phyloP scores from a whole-genome alignment of 1,139 yeast genomes.

The Debaryomycetaceae sp. region DNA sequence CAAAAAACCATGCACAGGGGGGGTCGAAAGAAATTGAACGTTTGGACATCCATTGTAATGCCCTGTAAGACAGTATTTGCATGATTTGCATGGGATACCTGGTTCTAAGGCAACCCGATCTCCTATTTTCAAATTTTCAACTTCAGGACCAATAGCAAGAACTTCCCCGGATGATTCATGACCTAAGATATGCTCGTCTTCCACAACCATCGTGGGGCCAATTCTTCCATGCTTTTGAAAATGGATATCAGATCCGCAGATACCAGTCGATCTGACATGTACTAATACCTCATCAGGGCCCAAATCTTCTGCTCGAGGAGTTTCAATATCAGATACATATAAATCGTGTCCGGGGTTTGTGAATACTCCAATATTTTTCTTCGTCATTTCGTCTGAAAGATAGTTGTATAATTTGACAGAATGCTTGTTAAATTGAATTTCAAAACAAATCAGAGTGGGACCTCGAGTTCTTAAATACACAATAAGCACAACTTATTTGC shows the following conservation, averaged over 20 bases:
- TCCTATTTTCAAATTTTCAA: slow-evolving; percentile 18
- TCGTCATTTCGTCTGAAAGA: too few species aligned
- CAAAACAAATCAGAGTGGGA: not conserved
- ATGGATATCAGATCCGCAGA: slow-evolving; percentile 30
- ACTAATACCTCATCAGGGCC: slow-evolving; percentile 16
- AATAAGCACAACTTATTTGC: not conserved
- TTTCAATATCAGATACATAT: slow-evolving; percentile 6
- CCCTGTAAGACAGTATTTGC: slow-evolving; percentile 25
- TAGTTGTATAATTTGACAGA: too few species aligned
- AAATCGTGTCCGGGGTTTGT: slow-evolving; percentile 10
- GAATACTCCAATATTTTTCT: slow-evolving; percentile 9
- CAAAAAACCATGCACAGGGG: slow-evolving; percentile 24
- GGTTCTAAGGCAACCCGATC: slow-evolving; percentile 28
- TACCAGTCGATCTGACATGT: slow-evolving; percentile 40
- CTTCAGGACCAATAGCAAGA: slow-evolving; percentile 19
- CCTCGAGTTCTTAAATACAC: not conserved
- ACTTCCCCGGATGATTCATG: slow-evolving; percentile 26
- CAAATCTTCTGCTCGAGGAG: slow-evolving; percentile 6
- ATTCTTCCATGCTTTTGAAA: slow-evolving; percentile 23
- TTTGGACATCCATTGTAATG: slow-evolving; percentile 22
- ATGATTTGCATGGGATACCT: slow-evolving; percentile 24
- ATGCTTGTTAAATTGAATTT: not conserved
- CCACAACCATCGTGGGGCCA: slow-evolving; percentile 18
- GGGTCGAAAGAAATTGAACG: slow-evolving; percentile 21
- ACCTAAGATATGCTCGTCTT: slow-evolving; percentile 19